A percentile compares a stretch with the other conserved stretches of the same genome.
These are phyloP conservation scores for Thelephora terrestris DNA, from an alignment of 1,284 basidiomycete species.

Conservation along the genomic window DNA sequence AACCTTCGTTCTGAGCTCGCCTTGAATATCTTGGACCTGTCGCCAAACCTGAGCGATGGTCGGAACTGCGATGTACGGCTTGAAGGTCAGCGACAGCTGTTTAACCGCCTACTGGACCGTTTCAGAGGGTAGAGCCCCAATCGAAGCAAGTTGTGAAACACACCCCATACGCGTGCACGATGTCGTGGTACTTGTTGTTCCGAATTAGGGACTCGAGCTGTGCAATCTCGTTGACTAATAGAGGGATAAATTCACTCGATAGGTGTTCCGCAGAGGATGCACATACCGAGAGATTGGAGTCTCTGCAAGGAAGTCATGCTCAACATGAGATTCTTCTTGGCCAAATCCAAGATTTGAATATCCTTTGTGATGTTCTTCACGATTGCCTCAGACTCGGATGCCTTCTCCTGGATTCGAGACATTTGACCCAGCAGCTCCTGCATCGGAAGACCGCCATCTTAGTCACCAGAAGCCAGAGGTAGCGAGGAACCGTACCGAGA, in stretches of 20 bases:
- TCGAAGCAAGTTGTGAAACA: conserved; percentile 5
- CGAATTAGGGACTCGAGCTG: conserved; percentile 74
- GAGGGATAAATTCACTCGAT: not conserved
- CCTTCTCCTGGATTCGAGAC: conserved; percentile 90
- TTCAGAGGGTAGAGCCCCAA: not conserved
- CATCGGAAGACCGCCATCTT: not conserved
- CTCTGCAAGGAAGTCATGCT: conserved; percentile 89
- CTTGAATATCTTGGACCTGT: conserved; percentile 72
- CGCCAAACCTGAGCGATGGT: conserved; percentile 71
- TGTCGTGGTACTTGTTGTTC: conserved; percentile 74
- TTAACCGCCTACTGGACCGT: conserved; percentile 61
- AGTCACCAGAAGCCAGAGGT: conserved; percentile 1
- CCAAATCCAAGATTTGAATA: conserved; percentile 89
- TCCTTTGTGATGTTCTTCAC: conserved; percentile 95
- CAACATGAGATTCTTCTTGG: conserved; percentile 85
- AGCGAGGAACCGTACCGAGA: conserved; percentile 50
- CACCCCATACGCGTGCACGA: conserved; percentile 74
- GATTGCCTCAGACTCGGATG: conserved; percentile 91
- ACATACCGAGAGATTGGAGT: conserved; percentile 87
- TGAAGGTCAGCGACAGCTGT: conserved; percentile 72
- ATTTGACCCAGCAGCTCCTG: conserved; percentile 91
- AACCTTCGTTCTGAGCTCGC: conserved; percentile 64
- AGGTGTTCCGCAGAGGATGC: not conserved
- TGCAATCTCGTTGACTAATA: conserved; percentile 67
- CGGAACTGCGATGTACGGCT: conserved; percentile 63